Evolutionary conservation across 345 rosid genomes (phyloP).

Genomic region (Arabis hirsuta): DNA sequence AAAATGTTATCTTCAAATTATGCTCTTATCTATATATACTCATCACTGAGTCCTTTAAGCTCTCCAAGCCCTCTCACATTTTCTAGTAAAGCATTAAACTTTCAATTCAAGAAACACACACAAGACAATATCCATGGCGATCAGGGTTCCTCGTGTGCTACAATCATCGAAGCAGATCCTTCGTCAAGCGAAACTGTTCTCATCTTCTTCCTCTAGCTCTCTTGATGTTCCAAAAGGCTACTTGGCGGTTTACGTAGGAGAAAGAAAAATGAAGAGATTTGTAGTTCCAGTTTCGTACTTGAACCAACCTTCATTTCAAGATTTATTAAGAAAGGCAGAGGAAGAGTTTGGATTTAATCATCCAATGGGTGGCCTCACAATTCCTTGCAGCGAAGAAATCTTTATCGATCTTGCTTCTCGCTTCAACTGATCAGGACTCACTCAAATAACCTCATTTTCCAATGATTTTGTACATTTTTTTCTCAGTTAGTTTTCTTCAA

Average conservation of each 20-base stretch:
- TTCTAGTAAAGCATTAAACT: constrained; percentile 7
- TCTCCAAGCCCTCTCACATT: constrained; percentile 29
- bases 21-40: constrained; percentile 38
- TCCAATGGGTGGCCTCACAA: constrained; percentile 52
- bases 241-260: constrained; percentile 52
- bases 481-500: constrained; percentile 31
- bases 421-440: constrained; percentile 27
- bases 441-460: constrained; percentile 22
- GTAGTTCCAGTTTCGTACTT: constrained; percentile 48
- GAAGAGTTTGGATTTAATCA: constrained; percentile 52
- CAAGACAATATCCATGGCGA: constrained; percentile 38
- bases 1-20: constrained; percentile 27
- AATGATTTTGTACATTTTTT: constrained; percentile 32
- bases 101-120: constrained; percentile 20
- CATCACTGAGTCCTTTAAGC: constrained; percentile 13
- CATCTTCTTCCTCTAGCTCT: constrained; percentile 34
- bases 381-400: constrained; percentile 51
- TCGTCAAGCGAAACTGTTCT: constrained; percentile 37
- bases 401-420: constrained; percentile 48
- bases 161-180: constrained; percentile 43
- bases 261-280: constrained; percentile 46
- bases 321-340: constrained; percentile 44
- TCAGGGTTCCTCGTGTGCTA: constrained; percentile 35
- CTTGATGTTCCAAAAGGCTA: constrained; percentile 53
- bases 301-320: constrained; percentile 51